phyloP scores from a whole-genome alignment of 345 rosid species.

The Lumnitzera racemosa region DNA sequence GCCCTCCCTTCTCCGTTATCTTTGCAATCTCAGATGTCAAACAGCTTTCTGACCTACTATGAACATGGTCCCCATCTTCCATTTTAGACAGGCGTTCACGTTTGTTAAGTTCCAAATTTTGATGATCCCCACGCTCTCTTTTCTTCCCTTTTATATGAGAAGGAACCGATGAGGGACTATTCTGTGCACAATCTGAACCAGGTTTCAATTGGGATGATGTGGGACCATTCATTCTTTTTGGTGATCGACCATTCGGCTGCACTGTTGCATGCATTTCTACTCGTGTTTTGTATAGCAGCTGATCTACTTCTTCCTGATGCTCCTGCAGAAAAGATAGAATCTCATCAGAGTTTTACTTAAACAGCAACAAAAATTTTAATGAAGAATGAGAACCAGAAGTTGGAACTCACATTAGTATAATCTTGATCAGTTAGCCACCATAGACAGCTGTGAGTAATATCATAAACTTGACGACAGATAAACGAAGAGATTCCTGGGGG shows the following conservation, averaged over 20 bases:
- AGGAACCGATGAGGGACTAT: slow-evolving; percentile 39
- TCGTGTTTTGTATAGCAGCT: slow-evolving; percentile 51
- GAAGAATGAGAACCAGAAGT: slow-evolving; percentile 1
- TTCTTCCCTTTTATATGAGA: slow-evolving; percentile 86
- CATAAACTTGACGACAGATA: slow-evolving; percentile 85
- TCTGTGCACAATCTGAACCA: slow-evolving; percentile 60
- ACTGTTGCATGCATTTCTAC: slow-evolving; percentile 76
- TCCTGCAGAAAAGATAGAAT: slow-evolving; percentile 27
- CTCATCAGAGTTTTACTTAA: neutral
- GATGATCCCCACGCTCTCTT: slow-evolving; percentile 73
- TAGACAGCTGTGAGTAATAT: slow-evolving; percentile 53
- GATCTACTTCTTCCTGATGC: slow-evolving; percentile 73
- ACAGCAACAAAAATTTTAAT: neutral
- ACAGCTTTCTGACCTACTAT: slow-evolving; percentile 38
- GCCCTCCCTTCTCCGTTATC: slow-evolving; percentile 72
- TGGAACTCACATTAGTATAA: slow-evolving; percentile 62
- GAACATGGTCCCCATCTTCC: slow-evolving; percentile 60
- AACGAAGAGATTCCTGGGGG: slow-evolving; percentile 71
- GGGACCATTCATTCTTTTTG: slow-evolving; percentile 68
- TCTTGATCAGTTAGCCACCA: slow-evolving; percentile 98
- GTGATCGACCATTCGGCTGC: slow-evolving; percentile 78
- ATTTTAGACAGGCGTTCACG: slow-evolving; percentile 50
- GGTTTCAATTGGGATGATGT: slow-evolving; percentile 67
- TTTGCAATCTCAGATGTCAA: slow-evolving; percentile 64
- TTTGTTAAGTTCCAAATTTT: slow-evolving; percentile 54